A percentile compares a stretch with the other conserved stretches of the same genome.
These are phyloP conservation scores for Globisporangium camurandrum DNA, from an alignment of 352 stramenopile genomes.

Conservation along the genomic window DNA sequence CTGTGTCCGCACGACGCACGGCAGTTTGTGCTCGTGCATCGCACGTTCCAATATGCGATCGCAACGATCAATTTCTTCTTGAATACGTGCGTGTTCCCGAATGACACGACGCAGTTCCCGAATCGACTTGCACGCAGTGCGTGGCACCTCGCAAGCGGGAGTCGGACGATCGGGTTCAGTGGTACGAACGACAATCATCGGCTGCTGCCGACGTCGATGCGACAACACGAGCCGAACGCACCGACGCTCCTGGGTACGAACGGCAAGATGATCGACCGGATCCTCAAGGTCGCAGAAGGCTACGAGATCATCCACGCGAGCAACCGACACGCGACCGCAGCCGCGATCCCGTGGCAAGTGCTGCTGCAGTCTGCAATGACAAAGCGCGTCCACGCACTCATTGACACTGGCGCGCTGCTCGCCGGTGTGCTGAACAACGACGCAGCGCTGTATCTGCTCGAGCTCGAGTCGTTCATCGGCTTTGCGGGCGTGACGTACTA, in stretches of 20 bases:
- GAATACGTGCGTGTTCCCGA: conserved; percentile 74
- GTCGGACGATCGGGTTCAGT: conserved; percentile 71
- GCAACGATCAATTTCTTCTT: conserved; percentile 83
- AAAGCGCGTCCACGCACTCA: conserved; percentile 50
- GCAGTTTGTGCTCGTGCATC: conserved; percentile 49
- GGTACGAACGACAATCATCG: conserved; percentile 88
- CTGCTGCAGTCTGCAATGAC: conserved; percentile 33
- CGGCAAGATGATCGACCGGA: conserved; percentile 83
- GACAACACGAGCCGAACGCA: conserved; percentile 49
- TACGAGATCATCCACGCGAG: conserved; percentile 23
- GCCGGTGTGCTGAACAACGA: conserved; percentile 50
- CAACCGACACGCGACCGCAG: no score
- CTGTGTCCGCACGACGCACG: conserved; percentile 63
- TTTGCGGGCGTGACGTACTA: conserved; percentile 81
- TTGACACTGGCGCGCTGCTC: conserved; percentile 81
- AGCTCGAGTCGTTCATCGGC: conserved; percentile 10
- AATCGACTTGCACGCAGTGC: conserved; percentile 56
- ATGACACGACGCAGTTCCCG: conserved; percentile 78
- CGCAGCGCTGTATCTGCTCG: conserved; percentile 45
- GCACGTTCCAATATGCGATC: conserved; percentile 55
- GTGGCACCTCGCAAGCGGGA: conserved; percentile 74
- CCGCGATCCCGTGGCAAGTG: conserved; percentile 32
- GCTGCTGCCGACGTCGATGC: conserved; percentile 62
- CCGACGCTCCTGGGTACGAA: conserved; percentile 61
- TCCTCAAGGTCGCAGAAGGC: conserved; percentile 27